phyloP scores from a whole-genome alignment of 139 green algal species.

The Auxenochlorella pyrenoidosa region DNA sequence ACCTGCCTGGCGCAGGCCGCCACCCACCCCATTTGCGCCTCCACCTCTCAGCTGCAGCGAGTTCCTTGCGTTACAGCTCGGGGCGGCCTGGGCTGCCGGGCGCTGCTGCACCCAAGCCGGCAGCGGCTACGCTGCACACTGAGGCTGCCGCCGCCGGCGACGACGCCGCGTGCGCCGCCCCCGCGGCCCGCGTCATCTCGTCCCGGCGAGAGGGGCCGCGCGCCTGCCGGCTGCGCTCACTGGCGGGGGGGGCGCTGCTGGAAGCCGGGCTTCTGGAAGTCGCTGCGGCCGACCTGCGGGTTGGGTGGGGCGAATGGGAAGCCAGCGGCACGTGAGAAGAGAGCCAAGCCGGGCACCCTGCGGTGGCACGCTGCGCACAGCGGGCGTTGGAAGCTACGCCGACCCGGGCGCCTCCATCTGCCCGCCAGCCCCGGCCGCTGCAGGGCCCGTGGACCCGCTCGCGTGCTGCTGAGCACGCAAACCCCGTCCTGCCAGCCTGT shows the following conservation, averaged over 20 bases:
- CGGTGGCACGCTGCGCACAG: not conserved
- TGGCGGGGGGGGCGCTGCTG: slow-evolving; percentile 27
- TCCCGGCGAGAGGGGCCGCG: not conserved
- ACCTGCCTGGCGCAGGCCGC: no score
- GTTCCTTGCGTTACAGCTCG: no score
- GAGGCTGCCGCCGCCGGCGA: not conserved
- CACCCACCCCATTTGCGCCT: no score
- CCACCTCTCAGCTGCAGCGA: no score
- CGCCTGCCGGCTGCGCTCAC: not conserved
- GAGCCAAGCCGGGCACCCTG: not conserved
- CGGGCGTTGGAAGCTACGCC: not conserved
- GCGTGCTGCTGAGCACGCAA: no score
- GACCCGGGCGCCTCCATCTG: no score
- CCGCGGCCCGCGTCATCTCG: not conserved
- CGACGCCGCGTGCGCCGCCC: not conserved
- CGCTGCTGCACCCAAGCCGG: not conserved
- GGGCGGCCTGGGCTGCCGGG: not conserved
- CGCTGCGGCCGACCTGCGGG: slow-evolving; percentile 8
- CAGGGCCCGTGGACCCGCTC: no score
- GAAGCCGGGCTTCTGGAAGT: slow-evolving; percentile 43
- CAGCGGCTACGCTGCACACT: not conserved
- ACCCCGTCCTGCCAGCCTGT: no score
- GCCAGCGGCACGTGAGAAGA: not conserved
- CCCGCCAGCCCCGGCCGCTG: no score
- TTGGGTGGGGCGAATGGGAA: not conserved